phyloP scores from a whole-genome alignment of 2,329 filamentous ascomycete genomes.

The Seiridium cupressi region DNA sequence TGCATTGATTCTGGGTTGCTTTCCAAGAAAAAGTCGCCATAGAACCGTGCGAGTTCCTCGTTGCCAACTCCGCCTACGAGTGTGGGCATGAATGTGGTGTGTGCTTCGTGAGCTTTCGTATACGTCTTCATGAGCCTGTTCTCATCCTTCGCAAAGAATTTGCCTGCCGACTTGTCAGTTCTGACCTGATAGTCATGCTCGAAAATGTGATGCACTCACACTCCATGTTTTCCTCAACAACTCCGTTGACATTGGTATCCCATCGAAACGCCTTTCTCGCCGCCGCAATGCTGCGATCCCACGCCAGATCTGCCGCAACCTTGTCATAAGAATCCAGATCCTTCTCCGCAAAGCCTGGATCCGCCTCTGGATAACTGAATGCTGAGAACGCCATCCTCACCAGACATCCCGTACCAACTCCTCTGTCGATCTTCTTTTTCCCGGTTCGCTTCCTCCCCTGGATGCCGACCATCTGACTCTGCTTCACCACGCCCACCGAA shows the following conservation, averaged over 20 bases:
- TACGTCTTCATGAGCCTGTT: slow-evolving; percentile 60
- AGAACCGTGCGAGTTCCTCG: slow-evolving; percentile 59
- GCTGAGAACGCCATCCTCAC: slow-evolving; percentile 34
- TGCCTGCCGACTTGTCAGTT: slow-evolving; percentile 25
- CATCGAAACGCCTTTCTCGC: slow-evolving; percentile 64
- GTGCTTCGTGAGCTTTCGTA: slow-evolving; percentile 60
- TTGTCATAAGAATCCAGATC: slow-evolving; percentile 67
- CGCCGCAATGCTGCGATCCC: slow-evolving; percentile 60
- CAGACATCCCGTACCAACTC: slow-evolving; percentile 34
- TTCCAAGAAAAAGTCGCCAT: slow-evolving; percentile 63
- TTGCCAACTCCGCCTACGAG: slow-evolving; percentile 62
- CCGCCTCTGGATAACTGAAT: slow-evolving; percentile 40
- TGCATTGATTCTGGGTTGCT: slow-evolving; percentile 58
- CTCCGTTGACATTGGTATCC: slow-evolving; percentile 60
- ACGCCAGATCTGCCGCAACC: slow-evolving; percentile 64
- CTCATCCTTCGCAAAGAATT: slow-evolving; percentile 57
- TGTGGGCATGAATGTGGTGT: slow-evolving; percentile 68
- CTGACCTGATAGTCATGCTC: background rate
- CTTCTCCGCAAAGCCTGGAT: slow-evolving; percentile 69
- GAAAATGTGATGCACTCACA: slow-evolving; percentile 24
- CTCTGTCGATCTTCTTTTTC: slow-evolving; percentile 31
- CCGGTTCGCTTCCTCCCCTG: slow-evolving; percentile 39
- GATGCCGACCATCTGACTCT: slow-evolving; percentile 42
- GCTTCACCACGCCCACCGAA: slow-evolving; percentile 38
- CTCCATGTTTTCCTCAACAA: slow-evolving; percentile 64